These are phyloP conservation scores for Anastatica hierochuntica DNA, from an alignment of 345 rosid species.

Conservation along the genomic window DNA sequence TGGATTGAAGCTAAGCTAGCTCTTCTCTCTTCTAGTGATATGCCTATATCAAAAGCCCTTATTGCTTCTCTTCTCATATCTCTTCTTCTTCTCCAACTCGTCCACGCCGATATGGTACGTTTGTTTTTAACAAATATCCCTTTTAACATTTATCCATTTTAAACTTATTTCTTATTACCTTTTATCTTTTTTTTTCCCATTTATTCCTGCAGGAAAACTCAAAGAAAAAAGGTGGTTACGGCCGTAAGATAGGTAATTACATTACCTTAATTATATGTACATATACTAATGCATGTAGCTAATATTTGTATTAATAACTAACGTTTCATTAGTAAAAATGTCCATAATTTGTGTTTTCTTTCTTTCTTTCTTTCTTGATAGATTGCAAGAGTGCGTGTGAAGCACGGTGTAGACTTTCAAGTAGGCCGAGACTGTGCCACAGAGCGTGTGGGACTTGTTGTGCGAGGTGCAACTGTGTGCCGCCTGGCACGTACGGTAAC, in stretches of 20 bases:
- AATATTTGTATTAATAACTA: too few species aligned
- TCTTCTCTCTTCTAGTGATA: background rate
- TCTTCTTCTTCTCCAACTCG: conserved; percentile 38
- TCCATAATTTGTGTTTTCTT: conserved; percentile 43
- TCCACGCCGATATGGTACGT: conserved; percentile 27
- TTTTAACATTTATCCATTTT: background rate
- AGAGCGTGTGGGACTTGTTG: conserved; percentile 78
- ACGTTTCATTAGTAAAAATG: too few species aligned
- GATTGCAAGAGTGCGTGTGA: conserved; percentile 55
- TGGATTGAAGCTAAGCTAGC: too few species aligned
- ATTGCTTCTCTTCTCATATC: conserved; percentile 44
- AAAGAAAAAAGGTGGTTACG: background rate
- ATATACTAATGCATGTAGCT: conserved; percentile 30
- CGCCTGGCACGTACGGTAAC: conserved; percentile 67
- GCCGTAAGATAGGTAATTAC: conserved; percentile 18
- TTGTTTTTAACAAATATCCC: too few species aligned
- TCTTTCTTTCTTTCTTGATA: too few species aligned
- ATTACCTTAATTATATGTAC: too few species aligned
- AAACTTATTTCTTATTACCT: too few species aligned
- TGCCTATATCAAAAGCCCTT: conserved; percentile 38
- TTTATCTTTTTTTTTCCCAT: too few species aligned
- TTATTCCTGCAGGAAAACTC: conserved; percentile 14
- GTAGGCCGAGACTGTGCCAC: conserved; percentile 49
- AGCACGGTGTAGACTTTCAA: conserved; percentile 51
- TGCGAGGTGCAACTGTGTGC: conserved; percentile 64